Evolutionary conservation across 257 asterid species (phyloP), one percentile per base, ranked within the genome.

Genomic region (Salvia rosmarinus): DNA sequence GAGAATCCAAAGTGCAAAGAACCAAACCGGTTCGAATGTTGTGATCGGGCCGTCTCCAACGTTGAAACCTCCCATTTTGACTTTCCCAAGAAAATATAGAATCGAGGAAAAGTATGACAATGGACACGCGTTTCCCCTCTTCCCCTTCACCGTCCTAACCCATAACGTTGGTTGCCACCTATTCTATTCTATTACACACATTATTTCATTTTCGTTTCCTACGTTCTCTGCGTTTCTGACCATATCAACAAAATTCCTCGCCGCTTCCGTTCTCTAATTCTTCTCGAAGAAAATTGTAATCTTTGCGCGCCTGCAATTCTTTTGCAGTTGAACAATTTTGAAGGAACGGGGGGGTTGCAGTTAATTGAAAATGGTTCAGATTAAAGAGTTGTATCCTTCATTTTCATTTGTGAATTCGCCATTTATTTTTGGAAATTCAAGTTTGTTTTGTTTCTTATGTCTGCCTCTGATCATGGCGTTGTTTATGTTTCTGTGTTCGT

Each of bases 371-470:
- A 91, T 92, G 98, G 98, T 89, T 81, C 95, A 81, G 83, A 85
- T 81, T 81, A 86, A 83, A 73, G 97, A 92, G 81, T 92, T 90
- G 97, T 92, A 90, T 92, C 98, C 96, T 88, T 70, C 39, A 2
- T 73, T 46, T 25, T 3, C 30, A 1, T 16, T 71, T 54, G 12
- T 11, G 0, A 35, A 40, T 7, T 10, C 17, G 2, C 42, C 6
- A 14, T n/a, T 13, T 9, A 17, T 44, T 39, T 39, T 1, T 10
- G 8, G 44, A 20, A n/a, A 37, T 49, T 34, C n/a, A n/a, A n/a
- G n/a, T n/a, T n/a, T 39, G 2, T 19, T 55, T 65, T 43, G 4
- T 14, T 19, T 47, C 0, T 43, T 43, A 28, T 35, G 11, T 50
- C 28, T 77, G 11, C n/a, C 23, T 67, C 32, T 58, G 30, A 25